Base-by-base conservation (phyloP, 352 stramenopile species). In the Lagenidium giganteum region DNA sequence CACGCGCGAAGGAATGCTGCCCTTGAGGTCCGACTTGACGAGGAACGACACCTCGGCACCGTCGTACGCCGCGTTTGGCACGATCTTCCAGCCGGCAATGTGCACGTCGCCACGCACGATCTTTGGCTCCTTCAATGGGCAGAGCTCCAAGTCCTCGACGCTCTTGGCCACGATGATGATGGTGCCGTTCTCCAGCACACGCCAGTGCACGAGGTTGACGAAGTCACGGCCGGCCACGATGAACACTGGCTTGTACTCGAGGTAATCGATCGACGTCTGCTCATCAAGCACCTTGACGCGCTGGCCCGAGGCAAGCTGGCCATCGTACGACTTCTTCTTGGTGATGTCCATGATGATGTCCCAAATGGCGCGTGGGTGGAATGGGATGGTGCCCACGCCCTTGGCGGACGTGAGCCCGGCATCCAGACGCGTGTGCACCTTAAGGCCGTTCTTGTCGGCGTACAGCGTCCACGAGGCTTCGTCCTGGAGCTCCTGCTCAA, bases 211-310 rank as follows among this genome's bases (percentile, higher is more conserved):
- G 21, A 87, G 41, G 22, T 62, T 86, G 39, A 76, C 64, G 36
- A 89, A 89, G 34, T 89, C 77, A n/a, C 77, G 73, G 4, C 73
- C 71, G 3, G 73, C 66, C 22, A 89, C 72, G 17, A 87, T 61
- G 23, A 89, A 82, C 35, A 86, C 69, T 25, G 69, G 59, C 42
- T 85, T 87, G 70, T 76, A 87, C 58, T 83, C 64, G 17, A 82
- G 59, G 39, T 89, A 82, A 35, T 84, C 73, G 38, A 87, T 74
- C n/a, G 18, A 50, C 12, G 77, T 89, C 51, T 89, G 73, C 4
- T 57, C 58, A 22, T 89, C 67, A n/a, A 85, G 43, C 11, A 25
- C 31, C 23, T 57, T 59, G 8, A 82, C 33, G n/a, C 58, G 69
- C 46, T 64, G 69, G 22, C 64, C 69, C 1, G 63, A 33, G 1